Percentiles rank a stretch among this genome's conserved stretches.
phyloP scores from a whole-genome alignment of 2,329 filamentous ascomycete species.

The Diplodia corticola region DNA sequence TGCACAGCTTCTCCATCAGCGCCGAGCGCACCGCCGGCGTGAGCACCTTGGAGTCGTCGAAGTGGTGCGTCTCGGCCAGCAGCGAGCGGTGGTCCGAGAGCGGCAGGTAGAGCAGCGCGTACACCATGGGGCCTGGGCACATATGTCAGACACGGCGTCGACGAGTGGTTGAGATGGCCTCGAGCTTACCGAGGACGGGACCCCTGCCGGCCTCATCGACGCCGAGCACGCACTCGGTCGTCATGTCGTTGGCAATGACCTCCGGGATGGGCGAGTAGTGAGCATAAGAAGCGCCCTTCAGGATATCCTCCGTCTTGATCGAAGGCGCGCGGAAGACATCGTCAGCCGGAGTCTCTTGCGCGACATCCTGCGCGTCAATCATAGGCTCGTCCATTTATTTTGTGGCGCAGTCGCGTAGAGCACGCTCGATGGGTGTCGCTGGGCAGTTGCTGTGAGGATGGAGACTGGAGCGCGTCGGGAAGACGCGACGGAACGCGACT shows the following conservation, averaged over 20 bases:
- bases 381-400: conserved; percentile 31
- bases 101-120: conserved; percentile 69
- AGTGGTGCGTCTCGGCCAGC: conserved; percentile 76
- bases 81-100: conserved; percentile 67
- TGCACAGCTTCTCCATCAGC: conserved; percentile 73
- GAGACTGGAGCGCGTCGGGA: conserved; percentile 1
- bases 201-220: conserved; percentile 94
- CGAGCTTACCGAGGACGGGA: conserved; percentile 73
- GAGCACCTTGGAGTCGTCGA: conserved; percentile 93
- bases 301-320: conserved; percentile 41
- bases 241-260: conserved; percentile 43
- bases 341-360: conserved; percentile 37
- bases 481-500: conserved; percentile 13
- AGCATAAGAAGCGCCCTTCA: conserved; percentile 50
- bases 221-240: conserved; percentile 72
- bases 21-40: conserved; percentile 74
- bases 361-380: conserved; percentile 33
- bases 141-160: background rate
- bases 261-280: conserved; percentile 49
- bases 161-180: background rate
- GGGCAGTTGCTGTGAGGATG: background rate
- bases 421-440: too few relatives aligned
- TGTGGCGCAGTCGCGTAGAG: background rate
- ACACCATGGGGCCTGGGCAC: conserved; percentile 65
- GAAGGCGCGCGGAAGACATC: conserved; percentile 52